phyloP scores from a whole-genome alignment of 1,139 yeast genomes.

The Geotrichum cucujoidarum region DNA sequence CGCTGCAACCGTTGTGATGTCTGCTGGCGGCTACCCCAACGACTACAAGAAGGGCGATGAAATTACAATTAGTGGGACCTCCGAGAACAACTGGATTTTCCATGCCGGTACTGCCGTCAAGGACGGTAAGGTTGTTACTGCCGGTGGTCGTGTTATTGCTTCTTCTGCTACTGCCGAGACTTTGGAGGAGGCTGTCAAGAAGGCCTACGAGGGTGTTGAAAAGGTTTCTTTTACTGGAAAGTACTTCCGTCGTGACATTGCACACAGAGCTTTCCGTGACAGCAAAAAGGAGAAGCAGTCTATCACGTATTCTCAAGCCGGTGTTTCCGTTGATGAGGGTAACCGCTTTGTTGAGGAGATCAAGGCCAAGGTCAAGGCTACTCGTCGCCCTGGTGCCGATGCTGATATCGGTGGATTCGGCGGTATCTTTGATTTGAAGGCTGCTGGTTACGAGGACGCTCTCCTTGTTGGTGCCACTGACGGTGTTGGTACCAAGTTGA shows the following conservation, averaged over 20 bases:
- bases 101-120: conserved; percentile 82
- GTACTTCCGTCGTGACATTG: conserved; percentile 88
- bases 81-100: conserved; percentile 65
- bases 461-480: conserved; percentile 95
- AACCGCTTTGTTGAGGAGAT: conserved; percentile 84
- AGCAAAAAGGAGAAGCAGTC: conserved; percentile 34
- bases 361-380: conserved; percentile 87
- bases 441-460: conserved; percentile 79
- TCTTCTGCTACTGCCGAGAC: conserved; percentile 79
- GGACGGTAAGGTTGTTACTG: conserved; percentile 63
- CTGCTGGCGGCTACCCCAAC: conserved; percentile 97
- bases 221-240: conserved; percentile 66
- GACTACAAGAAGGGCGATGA: conserved; percentile 79
- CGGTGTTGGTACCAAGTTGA: conserved; percentile 97
- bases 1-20: conserved; percentile 89
- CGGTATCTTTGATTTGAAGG: conserved; percentile 84
- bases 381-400: conserved; percentile 94
- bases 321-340: conserved; percentile 96
- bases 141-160: conserved; percentile 97
- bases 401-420: conserved; percentile 99
- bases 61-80: conserved; percentile 50
- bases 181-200: conserved; percentile 73
- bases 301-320: conserved; percentile 85
- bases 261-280: conserved; percentile 86
- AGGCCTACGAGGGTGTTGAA: conserved; percentile 81